Base-by-base conservation (phyloP, 352 stramenopile genomes). In the Phytophthora kernoviae region DNA sequence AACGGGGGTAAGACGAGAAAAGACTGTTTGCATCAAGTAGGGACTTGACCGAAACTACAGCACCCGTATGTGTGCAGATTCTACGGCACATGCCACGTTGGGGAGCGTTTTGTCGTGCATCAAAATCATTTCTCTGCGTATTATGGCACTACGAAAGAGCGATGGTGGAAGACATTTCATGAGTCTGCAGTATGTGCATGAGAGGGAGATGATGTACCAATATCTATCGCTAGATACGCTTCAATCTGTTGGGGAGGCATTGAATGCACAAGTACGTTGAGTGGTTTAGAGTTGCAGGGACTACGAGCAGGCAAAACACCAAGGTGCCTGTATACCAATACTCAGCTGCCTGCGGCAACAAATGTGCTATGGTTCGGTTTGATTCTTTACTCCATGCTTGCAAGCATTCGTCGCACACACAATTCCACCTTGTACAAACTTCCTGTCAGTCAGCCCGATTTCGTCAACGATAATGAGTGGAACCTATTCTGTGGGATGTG, bases 1-100 rank as follows among this genome's bases (percentile, higher is more conserved):
- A 36, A n/a, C n/a, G n/a, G n/a, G n/a, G n/a, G 26, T 21, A n/a
- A 27, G 22, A 50, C 4, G 43, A 11, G 43, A 50, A 37, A 26
- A 39, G 26, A 5, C 10, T 50, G 43, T 14, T 37, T 39, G 26
- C 43, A 24, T 11, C 24, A 50, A 24, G 43, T 39, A 5, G 43
- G 5, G 7, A 14, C 20, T n/a, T 50, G 22, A 24, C 24, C 24
- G 6, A 39, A 37, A 14, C 24, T 62, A 17, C 33, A 62, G 17
- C 54, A 62, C 45, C 54, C 54, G 36, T 36, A 62, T 34, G 44
- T 62, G 18, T 32, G 51, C 14, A 50, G 45, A 41, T 44, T 50
- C 5, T 62, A 56, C 24, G 54, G 54, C 18, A 45, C 54, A 17
- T 55, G 54, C 18, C 54, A 62, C n/a, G 54, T 62, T 12, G 54